Percentiles rank a stretch among this genome's conserved stretches.
Evolutionary conservation across 768 basidiomycete species (phyloP).

Genomic region (Suillus plorans): DNA sequence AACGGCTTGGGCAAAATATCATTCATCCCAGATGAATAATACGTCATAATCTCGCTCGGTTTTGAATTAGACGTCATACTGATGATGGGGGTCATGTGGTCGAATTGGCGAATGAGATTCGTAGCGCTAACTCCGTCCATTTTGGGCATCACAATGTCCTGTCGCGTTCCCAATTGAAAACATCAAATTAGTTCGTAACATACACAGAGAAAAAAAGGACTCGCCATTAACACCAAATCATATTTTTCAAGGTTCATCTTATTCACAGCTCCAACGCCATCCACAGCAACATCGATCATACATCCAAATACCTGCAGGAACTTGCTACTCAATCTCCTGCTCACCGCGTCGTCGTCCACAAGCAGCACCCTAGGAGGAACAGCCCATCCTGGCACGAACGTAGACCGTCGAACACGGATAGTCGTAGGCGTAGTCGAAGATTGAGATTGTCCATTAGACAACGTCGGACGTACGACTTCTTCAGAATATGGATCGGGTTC

Average conservation of each 20-base stretch:
- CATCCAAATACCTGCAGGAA: conserved; percentile 96
- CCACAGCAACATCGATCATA: conserved; percentile 90
- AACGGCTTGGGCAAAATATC: conserved; percentile 97
- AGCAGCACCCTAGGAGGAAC: conserved; percentile 88
- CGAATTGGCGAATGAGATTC: conserved; percentile 91
- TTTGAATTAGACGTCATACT: conserved; percentile 97
- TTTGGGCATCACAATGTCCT: conserved; percentile 97
- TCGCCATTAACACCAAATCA: conserved; percentile 91
- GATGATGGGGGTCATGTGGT: conserved; percentile 94
- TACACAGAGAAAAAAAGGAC: conserved; percentile 23
- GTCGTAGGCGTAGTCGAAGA: conserved; percentile 17
- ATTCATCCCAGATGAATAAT: conserved; percentile 79
- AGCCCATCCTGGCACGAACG: conserved; percentile 88
- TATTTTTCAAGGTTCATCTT: conserved; percentile 98
- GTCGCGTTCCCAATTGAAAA: background rate
- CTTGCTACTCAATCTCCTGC: conserved; percentile 83
- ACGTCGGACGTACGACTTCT: conserved; percentile 43
- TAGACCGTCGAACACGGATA: conserved; percentile 68
- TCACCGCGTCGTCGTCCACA: conserved; percentile 95
- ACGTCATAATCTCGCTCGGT: conserved; percentile 90
- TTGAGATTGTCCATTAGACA: conserved; percentile 18
- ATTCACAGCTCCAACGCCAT: conserved; percentile 88
- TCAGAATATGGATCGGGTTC: conserved; percentile 31
- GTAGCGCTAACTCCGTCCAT: conserved; percentile 89
- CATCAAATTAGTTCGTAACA: conserved; percentile 8